These are phyloP conservation scores for Ziziphus jujuba DNA, from an alignment of 306 rosid genomes.

Conservation along the genomic window DNA sequence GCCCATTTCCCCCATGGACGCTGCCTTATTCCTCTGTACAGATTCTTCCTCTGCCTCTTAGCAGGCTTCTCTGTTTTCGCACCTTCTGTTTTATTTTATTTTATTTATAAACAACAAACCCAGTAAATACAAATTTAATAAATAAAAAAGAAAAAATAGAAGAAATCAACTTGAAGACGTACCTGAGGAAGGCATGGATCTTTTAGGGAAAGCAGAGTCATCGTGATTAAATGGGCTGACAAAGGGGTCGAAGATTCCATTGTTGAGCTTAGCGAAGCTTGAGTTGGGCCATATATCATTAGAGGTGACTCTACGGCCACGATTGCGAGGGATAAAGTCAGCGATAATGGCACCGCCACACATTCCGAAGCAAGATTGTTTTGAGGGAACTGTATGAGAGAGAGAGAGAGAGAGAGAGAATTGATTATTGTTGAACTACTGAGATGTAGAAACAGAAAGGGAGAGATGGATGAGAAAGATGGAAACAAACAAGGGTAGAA, in stretches of 20 bases:
- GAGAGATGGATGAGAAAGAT: background rate
- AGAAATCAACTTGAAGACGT: background rate
- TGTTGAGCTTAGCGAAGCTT: slow-evolving; percentile 17
- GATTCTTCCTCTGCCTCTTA: slow-evolving; percentile 82
- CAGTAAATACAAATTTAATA: background rate
- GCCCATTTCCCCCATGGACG: slow-evolving; percentile 99
- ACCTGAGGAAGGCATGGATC: slow-evolving; percentile 50
- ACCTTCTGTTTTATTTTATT: too few species aligned
- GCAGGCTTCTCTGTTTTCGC: slow-evolving; percentile 51
- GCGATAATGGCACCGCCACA: slow-evolving; percentile 87
- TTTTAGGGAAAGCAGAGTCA: slow-evolving; percentile 29
- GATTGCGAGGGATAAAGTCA: slow-evolving; percentile 59
- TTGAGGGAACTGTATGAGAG: background rate
- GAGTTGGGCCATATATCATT: slow-evolving; percentile 70
- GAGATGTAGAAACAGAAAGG: background rate
- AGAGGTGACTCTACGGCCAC: slow-evolving; percentile 38
- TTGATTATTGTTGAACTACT: background rate
- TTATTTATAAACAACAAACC: slow-evolving; percentile 3
- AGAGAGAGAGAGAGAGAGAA: background rate
- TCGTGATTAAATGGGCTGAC: background rate
- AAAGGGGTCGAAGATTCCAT: slow-evolving; percentile 23
- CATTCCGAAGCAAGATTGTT: slow-evolving; percentile 34
- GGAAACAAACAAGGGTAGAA: too few species aligned
- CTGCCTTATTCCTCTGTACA: slow-evolving; percentile 86
- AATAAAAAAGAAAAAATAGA: background rate